Base-by-base conservation (phyloP, 257 asterid genomes). In the Paulownia fortunei region DNA sequence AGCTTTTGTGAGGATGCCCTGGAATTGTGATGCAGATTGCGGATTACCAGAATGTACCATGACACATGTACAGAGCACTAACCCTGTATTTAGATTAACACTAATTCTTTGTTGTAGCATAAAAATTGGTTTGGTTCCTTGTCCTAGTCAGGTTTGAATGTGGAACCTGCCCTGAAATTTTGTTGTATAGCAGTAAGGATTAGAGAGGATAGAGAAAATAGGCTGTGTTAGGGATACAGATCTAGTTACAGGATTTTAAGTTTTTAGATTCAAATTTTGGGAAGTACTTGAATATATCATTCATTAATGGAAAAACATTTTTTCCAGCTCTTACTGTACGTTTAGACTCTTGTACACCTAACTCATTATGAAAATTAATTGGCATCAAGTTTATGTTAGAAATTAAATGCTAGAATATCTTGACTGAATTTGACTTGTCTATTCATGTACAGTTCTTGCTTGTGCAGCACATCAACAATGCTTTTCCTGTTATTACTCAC, bases 41-140 rank as follows among this genome's bases (percentile, higher is more conserved):
- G 47, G 73, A 78, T 78, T 63, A 69, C 27, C 74, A 71, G 81
- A 82, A 70, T 85, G 83, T 78, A 81, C 74, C 41, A 68, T 18
- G 76, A 75, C 80, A 70, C 73, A 64, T 91, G 92, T 87, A 89
- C 88, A 89, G 86, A 85, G 76, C 83, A 76, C 91, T 85, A 89
- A 82, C 93, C 82, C 49, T 86, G 86, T 87, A 86, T 79, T 76
- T 84, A 88, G 86, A 73, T 79, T 72, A 76, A 79, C 89, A 69
- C 81, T 68, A 77, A 84, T 84, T 82, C 83, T 84, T 89, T 74
- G 80, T 82, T 89, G 92, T 91, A 87, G 81, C 79, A 80, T 89
- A 86, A 77, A 80, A 70, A 56, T 16, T 34, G 69, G 65, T 72
- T 62, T 51, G 88, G 88, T 84, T 79, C 86, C 84, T 78, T 49